A percentile compares a stretch with the other conserved stretches of the same genome.
phyloP scores from a whole-genome alignment of 2,329 filamentous ascomycete genomes.

The Ambrosiella xylebori region DNA sequence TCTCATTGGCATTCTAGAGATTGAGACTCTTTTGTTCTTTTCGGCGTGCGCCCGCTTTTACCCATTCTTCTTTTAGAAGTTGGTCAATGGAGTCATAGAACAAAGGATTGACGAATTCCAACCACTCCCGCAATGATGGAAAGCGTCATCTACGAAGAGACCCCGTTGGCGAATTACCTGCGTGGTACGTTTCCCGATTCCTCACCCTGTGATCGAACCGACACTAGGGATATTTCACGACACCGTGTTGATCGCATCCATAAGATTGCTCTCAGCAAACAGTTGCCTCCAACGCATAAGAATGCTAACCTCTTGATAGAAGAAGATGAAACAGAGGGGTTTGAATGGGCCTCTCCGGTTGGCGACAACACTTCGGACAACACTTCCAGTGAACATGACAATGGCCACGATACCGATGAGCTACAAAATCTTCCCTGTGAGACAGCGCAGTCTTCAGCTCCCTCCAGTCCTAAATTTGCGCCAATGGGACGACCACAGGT shows the following conservation, averaged over 20 bases:
- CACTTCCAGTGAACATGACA: background rate
- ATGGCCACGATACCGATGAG: conserved; percentile 19
- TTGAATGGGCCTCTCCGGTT: conserved; percentile 29
- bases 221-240: background rate
- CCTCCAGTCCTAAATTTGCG: conserved; percentile 35
- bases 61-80: background rate
- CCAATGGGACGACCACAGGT: conserved; percentile 38
- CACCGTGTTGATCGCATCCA: background rate
- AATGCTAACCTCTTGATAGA: conserved; percentile 18
- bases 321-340: conserved; percentile 32
- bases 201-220: background rate
- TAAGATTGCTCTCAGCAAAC: background rate
- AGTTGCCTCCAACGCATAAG: background rate
- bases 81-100: background rate
- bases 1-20: background rate
- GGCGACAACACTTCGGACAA: conserved; percentile 19
- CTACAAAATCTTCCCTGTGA: conserved; percentile 6
- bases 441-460: conserved; percentile 27
- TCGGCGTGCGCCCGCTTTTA: background rate
- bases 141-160: conserved; percentile 69
- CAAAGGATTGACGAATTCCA: background rate
- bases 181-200: conserved; percentile 44
- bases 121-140: conserved; percentile 46
- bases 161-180: conserved; percentile 75
- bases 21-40: background rate